Evolutionary conservation across 2,329 filamentous ascomycete species (phyloP).

Genomic region (Penicillium capsulatum): DNA sequence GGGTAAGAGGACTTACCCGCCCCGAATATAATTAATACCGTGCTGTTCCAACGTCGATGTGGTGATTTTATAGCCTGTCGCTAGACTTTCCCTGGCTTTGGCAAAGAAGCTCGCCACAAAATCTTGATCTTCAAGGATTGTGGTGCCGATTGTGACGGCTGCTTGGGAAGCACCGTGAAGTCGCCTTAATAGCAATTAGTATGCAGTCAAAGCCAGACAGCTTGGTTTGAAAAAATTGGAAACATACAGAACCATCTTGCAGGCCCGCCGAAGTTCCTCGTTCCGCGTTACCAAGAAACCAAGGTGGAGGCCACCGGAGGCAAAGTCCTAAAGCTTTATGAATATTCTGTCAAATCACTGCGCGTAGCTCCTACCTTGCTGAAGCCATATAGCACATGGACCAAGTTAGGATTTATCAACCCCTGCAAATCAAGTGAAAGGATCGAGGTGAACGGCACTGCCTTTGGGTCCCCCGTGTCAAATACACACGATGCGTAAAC

Average conservation of each 20-base stretch:
- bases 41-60: constrained; percentile 32
- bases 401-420: constrained; percentile 46
- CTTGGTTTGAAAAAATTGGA: not conserved
- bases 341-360: not conserved
- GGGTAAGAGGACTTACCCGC: constrained; percentile 23
- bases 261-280: constrained; percentile 22
- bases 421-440: constrained; percentile 42
- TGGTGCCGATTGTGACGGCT: constrained; percentile 28
- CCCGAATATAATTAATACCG: constrained; percentile 38
- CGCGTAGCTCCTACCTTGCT: constrained; percentile 29
- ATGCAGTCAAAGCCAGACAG: not conserved
- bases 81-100: constrained; percentile 22
- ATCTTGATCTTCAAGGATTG: constrained; percentile 32
- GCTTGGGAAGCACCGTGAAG: constrained; percentile 26
- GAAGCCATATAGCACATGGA: constrained; percentile 50
- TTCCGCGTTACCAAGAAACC: constrained; percentile 29
- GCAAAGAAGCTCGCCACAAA: constrained; percentile 33
- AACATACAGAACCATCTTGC: constrained; percentile 26
- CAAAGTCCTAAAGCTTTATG: constrained; percentile 25
- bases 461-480: constrained; percentile 32
- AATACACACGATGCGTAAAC: constrained; percentile 55
- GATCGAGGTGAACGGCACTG: constrained; percentile 44
- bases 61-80: constrained; percentile 27
- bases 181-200: constrained; percentile 17
- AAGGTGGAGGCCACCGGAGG: constrained; percentile 28